Base-by-base conservation (phyloP, 2,329 filamentous ascomycete species). In the Drechslerella dactyloides region DNA sequence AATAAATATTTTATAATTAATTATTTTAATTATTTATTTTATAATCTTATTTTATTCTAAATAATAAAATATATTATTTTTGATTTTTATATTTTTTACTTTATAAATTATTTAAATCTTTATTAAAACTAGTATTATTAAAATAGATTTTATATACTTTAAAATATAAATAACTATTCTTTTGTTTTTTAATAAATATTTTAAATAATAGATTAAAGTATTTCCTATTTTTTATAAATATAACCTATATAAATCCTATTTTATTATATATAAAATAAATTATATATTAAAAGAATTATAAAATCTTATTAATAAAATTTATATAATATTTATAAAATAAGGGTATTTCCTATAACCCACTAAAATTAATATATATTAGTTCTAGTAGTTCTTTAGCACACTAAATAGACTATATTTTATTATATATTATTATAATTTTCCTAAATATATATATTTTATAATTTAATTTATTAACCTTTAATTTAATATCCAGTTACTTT, bases 281-380 rank as follows among this genome's bases (percentile, higher is more conserved):
- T 52, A 60, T 55, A 60, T n/a, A 17, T 52, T 30, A 21, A 60
- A 30, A 54, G 13, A 52, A 60, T 21, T 24, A 52, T 53, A 52
- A 21, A 52, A 21, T 17, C 19, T n/a, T 23, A n/a, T 30, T 52
- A 17, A 19, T 52, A 55, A n/a, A 23, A 53, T 53, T 23, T 24
- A 24, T 52, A 52, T n/a, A 30, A 21, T 53, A 23, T 60, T 19
- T 60, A 60, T 23, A 15, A 52, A 48, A 21, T 54, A 24, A 60
- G 5, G 10, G 15, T 54, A 52, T 19, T 17, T 17, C 53, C 23
- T 24, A 52, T 24, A 30, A 52, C n/a, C 11, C 17, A 24, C 10
- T 50, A 55, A n/a, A 21, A 60, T 54, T 23, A 60, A 60, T 52
- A 52, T 17, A 54, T 52, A 19, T 60, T 23, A 52, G 21, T 60